Percentiles rank a stretch among this genome's conserved stretches.
Evolutionary conservation across 2,329 filamentous ascomycete species (phyloP).

Genomic region (Cercospora canescens): DNA sequence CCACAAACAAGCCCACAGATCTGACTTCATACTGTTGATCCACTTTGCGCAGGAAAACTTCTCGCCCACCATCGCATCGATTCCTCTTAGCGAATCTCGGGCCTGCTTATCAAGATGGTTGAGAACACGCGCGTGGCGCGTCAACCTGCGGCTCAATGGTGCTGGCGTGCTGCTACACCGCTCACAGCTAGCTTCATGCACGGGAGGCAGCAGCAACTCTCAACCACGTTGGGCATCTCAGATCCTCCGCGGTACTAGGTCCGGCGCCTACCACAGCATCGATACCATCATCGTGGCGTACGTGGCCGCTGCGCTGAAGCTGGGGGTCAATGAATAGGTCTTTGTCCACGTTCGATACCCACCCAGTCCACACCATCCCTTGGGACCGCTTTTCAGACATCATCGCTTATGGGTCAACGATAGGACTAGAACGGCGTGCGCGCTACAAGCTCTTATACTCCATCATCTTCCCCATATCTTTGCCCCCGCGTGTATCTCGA

Average conservation of each 20-base stretch:
- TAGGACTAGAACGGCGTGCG: neutral
- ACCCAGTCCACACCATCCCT: neutral
- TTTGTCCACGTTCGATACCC: constrained; percentile 1
- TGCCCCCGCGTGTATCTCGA: neutral
- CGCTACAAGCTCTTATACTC: neutral
- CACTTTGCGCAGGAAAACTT: neutral
- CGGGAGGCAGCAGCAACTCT: neutral
- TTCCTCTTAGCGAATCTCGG: neutral
- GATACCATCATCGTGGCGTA: constrained; percentile 4
- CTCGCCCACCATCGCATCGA: neutral
- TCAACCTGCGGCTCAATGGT: constrained; percentile 1
- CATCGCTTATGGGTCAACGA: neutral
- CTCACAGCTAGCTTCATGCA: constrained; percentile 11
- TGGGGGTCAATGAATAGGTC: neutral
- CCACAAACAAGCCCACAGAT: constrained; percentile 4
- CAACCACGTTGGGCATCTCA: constrained; percentile 6
- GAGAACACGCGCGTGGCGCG: constrained; percentile 6
- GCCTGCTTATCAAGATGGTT: constrained; percentile 4
- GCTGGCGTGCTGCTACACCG: constrained; percentile 8
- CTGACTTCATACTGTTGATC: constrained; percentile 4
- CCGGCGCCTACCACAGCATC: neutral
- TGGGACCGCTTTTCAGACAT: constrained; percentile 9
- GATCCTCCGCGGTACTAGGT: neutral
- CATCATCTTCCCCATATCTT: neutral
- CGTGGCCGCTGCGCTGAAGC: neutral